Conservation (phyloP, 164 flowering plant genomes). For the Paratinospora sagittata region DNA sequence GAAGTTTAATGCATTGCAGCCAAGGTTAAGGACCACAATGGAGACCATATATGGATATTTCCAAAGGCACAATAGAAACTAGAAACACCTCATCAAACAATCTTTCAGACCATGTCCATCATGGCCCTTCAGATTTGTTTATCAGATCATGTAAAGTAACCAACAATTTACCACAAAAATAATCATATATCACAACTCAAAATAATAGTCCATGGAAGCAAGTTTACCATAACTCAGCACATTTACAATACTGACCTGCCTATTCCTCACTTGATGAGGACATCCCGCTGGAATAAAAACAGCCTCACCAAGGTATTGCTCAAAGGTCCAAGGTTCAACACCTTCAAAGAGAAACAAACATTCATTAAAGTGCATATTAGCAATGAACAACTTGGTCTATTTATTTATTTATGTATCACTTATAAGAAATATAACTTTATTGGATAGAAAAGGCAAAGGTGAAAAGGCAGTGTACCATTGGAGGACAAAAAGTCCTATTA, state of each 20-base stretch:
- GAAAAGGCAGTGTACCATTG: too few relatives aligned
- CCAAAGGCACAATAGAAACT: background rate
- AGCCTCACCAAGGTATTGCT: slow-evolving; percentile 77
- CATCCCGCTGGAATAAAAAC: slow-evolving; percentile 86
- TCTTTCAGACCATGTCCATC: background rate
- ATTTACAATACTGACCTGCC: slow-evolving; percentile 34
- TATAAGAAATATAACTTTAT: too few relatives aligned
- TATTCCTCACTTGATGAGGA: slow-evolving; percentile 86
- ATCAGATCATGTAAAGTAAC: background rate
- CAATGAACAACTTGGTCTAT: background rate
- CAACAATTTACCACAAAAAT: background rate
- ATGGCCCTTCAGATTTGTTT: background rate
- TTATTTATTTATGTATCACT: too few relatives aligned
- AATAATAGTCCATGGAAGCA: background rate
- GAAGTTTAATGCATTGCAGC: background rate
- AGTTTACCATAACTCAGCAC: background rate
- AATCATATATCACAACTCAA: background rate
- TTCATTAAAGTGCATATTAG: background rate
- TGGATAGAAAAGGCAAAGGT: too few relatives aligned
- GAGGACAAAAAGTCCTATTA: too few relatives aligned
- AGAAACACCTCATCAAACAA: background rate
- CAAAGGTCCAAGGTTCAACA: slow-evolving; percentile 85
- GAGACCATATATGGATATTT: background rate
- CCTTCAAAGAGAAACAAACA: slow-evolving; percentile 26
- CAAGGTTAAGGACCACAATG: background rate